A percentile compares a stretch with the other conserved stretches of the same genome.
phyloP scores from a whole-genome alignment of 2,329 filamentous ascomycete genomes.

The Penicillium sp. region DNA sequence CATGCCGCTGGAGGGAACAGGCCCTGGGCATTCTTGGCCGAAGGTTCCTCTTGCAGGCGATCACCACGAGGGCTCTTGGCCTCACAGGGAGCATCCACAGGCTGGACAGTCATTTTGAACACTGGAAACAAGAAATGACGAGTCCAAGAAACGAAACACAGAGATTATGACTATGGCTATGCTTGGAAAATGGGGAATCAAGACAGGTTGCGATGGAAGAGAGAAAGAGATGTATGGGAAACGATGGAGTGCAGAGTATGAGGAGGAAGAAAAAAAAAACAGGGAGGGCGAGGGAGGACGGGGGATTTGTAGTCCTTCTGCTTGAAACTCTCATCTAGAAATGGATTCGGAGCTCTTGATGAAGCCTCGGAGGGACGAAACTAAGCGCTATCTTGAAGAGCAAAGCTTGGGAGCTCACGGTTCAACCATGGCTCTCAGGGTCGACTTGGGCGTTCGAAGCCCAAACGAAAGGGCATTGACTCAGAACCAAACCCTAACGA shows the following conservation, averaged over 20 bases:
- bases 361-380: background rate
- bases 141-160: too few species aligned
- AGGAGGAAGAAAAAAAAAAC: background rate
- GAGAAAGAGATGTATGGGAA: constrained; percentile 4
- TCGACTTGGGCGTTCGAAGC: background rate
- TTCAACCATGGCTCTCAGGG: constrained; percentile 7
- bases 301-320: too few species aligned
- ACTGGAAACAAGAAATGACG: too few species aligned
- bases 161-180: background rate
- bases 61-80: constrained; percentile 20
- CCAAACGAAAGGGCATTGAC: background rate
- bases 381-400: constrained; percentile 4
- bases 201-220: background rate
- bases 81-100: background rate
- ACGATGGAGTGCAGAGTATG: background rate
- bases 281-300: background rate
- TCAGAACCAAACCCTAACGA: constrained; percentile 6
- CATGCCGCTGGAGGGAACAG: constrained; percentile 32
- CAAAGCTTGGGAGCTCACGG: background rate
- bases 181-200: background rate
- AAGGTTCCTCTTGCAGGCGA: constrained; percentile 22
- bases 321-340: too few species aligned
- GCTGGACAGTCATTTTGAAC: constrained; percentile 4
- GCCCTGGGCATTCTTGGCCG: constrained; percentile 32
- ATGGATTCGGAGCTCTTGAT: too few species aligned